A percentile compares a stretch with the other conserved stretches of the same genome.
phyloP scores from a whole-genome alignment of 2,329 filamentous ascomycete genomes.

The Didymellaceae sp. region DNA sequence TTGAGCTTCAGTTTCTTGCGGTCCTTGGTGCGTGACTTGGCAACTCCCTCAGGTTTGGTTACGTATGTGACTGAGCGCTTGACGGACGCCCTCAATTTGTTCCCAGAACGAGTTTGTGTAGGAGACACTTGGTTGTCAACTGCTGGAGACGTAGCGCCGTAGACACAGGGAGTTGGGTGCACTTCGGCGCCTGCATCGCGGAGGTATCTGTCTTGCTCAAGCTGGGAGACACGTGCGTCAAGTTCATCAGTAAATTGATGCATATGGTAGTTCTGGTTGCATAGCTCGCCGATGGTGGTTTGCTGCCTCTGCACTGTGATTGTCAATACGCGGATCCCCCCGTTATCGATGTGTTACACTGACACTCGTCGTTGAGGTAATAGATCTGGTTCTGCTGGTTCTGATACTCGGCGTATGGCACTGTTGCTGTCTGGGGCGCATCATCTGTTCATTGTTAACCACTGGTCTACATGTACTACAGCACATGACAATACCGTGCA shows the following conservation, averaged over 20 bases:
- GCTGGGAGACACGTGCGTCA: neutral
- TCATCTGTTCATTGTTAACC: neutral
- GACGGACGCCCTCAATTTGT: neutral
- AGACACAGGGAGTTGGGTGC: too few species aligned
- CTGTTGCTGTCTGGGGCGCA: neutral
- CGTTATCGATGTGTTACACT: neutral
- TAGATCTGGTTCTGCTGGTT: neutral
- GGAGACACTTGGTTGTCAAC: neutral
- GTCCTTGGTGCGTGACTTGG: constrained; percentile 1
- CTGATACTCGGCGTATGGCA: neutral
- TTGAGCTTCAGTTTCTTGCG: constrained; percentile 22
- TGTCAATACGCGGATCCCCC: neutral
- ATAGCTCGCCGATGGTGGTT: neutral
- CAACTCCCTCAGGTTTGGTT: neutral
- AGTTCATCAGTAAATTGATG: neutral
- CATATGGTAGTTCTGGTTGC: neutral
- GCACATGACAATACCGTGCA: neutral
- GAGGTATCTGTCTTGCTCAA: neutral
- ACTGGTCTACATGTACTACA: neutral
- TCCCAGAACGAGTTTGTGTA: neutral
- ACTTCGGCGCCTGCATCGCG: too few species aligned
- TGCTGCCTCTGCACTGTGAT: neutral
- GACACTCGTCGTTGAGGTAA: neutral
- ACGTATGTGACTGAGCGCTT: constrained; percentile 1
- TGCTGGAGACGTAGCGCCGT: neutral